phyloP scores from a whole-genome alignment of 371 early-diverging fungal genomes.

The Lichtheimia ornata region DNA sequence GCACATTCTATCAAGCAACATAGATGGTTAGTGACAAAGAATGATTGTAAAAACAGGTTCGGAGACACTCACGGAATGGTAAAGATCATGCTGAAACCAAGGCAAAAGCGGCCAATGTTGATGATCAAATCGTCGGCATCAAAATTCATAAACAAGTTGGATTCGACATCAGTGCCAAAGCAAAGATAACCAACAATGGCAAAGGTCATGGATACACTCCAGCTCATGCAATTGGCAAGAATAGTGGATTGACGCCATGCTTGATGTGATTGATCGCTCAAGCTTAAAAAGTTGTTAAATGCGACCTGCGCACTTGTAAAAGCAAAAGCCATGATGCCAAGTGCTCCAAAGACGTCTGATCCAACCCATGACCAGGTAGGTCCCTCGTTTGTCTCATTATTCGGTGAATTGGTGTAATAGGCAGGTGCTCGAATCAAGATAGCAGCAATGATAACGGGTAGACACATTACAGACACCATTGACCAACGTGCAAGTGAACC shows the following conservation, averaged over 20 bases:
- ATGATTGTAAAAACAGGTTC: neutral
- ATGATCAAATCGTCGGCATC: constrained; percentile 50
- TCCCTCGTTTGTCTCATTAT: constrained; percentile 3
- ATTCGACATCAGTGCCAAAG: constrained; percentile 54
- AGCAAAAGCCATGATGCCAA: constrained; percentile 68
- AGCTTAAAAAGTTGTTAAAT: constrained; percentile 53
- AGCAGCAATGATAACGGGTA: constrained; percentile 41
- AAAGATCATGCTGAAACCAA: constrained; percentile 58
- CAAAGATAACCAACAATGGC: constrained; percentile 58
- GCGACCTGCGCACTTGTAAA: constrained; percentile 63
- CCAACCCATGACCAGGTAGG: constrained; percentile 38
- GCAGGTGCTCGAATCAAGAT: constrained; percentile 41
- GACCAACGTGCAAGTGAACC: constrained; percentile 47
- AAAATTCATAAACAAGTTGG: constrained; percentile 63
- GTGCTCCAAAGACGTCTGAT: constrained; percentile 52
- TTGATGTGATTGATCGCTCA: constrained; percentile 42
- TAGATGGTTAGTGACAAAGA: constrained; percentile 3
- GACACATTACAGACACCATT: constrained; percentile 40
- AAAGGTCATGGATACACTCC: constrained; percentile 56
- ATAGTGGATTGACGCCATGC: constrained; percentile 50
- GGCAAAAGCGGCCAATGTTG: constrained; percentile 55
- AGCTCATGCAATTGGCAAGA: constrained; percentile 48
- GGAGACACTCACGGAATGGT: constrained; percentile 45
- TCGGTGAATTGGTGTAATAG: constrained; percentile 39
- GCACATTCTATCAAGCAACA: constrained; percentile 25